Base-by-base conservation (phyloP, 1,139 yeast species). In the Suhomyces coccinellae region DNA sequence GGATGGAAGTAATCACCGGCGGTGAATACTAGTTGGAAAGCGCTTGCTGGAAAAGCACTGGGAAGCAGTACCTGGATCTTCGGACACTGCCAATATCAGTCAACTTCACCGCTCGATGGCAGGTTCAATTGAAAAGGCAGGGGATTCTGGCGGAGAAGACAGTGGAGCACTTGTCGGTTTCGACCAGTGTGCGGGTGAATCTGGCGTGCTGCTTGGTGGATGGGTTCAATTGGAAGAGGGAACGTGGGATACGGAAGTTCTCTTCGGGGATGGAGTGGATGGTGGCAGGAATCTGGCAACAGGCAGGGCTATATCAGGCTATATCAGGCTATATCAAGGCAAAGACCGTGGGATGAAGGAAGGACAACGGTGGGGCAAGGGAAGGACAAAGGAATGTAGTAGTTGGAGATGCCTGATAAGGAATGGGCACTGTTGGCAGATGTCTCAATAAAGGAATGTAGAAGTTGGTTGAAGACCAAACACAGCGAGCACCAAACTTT, bases 331-430 rank as follows among this genome's bases (percentile, higher is more conserved):
- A 13, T 12, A 13, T 12, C 30, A 28, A 27, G 10, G 33, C 10
- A 12, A 13, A 14, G 33, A 14, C 36, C 29, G 36, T 34, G 36
- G 15, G 36, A 34, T 24, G 17, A 39, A 28, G 41, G 37, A 32
- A 33, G 30, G 41, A 33, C 30, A 39, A 27, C 27, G 34, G 36
- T 14, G 22, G 39, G 40, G 16, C 17, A 24, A 36, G 15, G 36
- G 17, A 11, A 29, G 38, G 15, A 33, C 29, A 40, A 44, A 45
- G 41, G 48, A 45, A 15, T 38, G 48, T 38, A 45, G 33, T 32
- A 41, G 48, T 45, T 41, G 48, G 47, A 33, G 36, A 31, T 24
- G 32, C 48, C 45, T 41, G 39, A 41, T 33, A 33, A 36, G 44
- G 48, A 36, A 40, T 40, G 37, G 24, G 16, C 13, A 26, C 13